Evolutionary conservation across 2,329 filamentous ascomycete species (phyloP), one percentile per base, ranked within the genome.

Genomic region (Hirsutella thompsonii): DNA sequence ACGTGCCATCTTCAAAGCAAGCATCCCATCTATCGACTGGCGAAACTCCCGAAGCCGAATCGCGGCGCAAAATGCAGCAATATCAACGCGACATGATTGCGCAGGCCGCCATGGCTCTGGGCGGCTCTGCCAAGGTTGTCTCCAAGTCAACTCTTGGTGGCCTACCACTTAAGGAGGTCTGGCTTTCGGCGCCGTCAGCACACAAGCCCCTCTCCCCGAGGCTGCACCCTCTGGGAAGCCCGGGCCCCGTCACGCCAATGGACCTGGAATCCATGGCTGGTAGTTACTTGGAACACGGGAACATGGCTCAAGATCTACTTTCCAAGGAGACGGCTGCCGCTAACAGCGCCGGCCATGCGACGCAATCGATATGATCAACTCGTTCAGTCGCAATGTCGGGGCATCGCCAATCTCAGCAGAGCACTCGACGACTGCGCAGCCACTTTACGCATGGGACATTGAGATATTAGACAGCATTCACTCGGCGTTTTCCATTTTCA

Each of bases 81-180:
- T 79, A 79, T 47, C 71, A 78, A 49, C 63, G 70, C 38, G 73
- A 78, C 42, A 77, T 79, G 74, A 68, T 77, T 37, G 67, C 70
- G 1, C 74, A 78, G 50, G 71, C 74, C 8, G 62, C 64, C 20
- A 57, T 71, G 46, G 71, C 69, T 6, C 45, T 63, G 0, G 53
- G 53, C 10, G 49, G 50, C 37, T 53, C 54, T 1, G 45, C 49
- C 30, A 53, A 52, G 37, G 50, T 44, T 34, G 53, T 45, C 10
- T 45, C 51, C 28, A 48, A 45, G 46, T 49, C 44, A 47, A 53
- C 55, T 5, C 46, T 67, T 16, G 61, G 56, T 29, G 56, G 56
- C 16, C 45, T 61, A 16, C 55, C 60, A 2, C 45, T 66, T 21
- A 55, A 56, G 41, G 62, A 63, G 28, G 51, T 64, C 3, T 61